Base-by-base conservation (phyloP, 2,329 filamentous ascomycete genomes). In the Fusarium xyrophilum region DNA sequence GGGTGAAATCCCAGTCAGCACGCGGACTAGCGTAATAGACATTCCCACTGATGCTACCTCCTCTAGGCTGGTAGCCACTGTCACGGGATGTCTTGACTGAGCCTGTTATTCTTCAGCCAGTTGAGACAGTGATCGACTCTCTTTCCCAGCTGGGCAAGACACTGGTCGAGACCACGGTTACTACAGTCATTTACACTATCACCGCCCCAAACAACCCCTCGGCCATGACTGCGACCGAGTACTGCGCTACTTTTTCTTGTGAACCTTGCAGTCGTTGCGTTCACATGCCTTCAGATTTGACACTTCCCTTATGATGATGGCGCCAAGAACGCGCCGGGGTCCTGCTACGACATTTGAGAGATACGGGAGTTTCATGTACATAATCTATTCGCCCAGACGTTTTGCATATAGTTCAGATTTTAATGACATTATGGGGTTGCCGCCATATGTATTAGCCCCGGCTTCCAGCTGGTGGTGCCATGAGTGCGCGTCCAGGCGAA, bases 51-150 rank as follows among this genome's bases (percentile, higher is more conserved):
- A 21, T 0, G 2, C 4, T 1, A 7, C 17, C 2, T 15, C 35
- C 28, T 23, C 23, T 1, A n/a, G 27, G 1, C 4, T 3, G 4
- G 9, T 32, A 3, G 11, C 2, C 15, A 19, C n/a, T 21, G 11
- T 2, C 14, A 10, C 15, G 0, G 0, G 15, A 14, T 10, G 0
- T 5, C 14, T 11, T 10, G 6, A 23, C n/a, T 23, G 3, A 32
- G 1, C 17, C 28, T 3, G 4, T 32, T 1, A 1, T 19, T 7
- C 4, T 19, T 15, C 28, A 5, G 2, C n/a, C n/a, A 11, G 7
- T 13, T 13, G n/a, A 17, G 15, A 47, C 28, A 3, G n/a, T 13
- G 1, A 17, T 13, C 11, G 19, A 46, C 3, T 17, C n/a, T 7
- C 7, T 30, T 12, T 3, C 43, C 17, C 0, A 12, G 7, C 15